These are phyloP conservation scores for Calonectria ilicicola DNA, from an alignment of 2,329 filamentous ascomycete genomes.

Conservation along the genomic window DNA sequence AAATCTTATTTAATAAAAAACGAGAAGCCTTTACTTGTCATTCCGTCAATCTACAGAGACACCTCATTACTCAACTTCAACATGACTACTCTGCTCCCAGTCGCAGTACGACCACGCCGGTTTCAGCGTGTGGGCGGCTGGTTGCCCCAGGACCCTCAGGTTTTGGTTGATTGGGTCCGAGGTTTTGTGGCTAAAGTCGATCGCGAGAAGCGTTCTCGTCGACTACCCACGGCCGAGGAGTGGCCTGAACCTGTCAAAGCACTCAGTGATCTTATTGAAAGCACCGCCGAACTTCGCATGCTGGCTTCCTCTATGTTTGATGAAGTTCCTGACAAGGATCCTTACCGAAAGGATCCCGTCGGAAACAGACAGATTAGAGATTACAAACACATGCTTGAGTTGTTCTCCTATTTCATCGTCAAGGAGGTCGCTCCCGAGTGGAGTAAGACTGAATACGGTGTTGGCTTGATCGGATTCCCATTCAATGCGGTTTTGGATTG, in stretches of 20 bases:
- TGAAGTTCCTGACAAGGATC: slow-evolving; percentile 37
- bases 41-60: not conserved
- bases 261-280: not conserved
- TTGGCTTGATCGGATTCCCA: slow-evolving; percentile 63
- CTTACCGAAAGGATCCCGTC: slow-evolving; percentile 28
- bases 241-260: not conserved
- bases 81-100: not conserved
- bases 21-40: not conserved
- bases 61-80: not conserved
- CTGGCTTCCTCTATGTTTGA: slow-evolving; percentile 28
- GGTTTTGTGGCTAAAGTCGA: not conserved
- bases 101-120: not conserved
- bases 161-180: not conserved
- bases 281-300: slow-evolving; percentile 35
- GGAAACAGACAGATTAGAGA: slow-evolving; percentile 4
- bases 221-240: not conserved
- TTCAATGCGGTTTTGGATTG: slow-evolving; percentile 70
- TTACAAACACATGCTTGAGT: not conserved
- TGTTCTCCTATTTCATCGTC: not conserved
- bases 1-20: no score
- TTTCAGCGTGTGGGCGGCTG: not conserved
- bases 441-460: not conserved
- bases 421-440: not conserved
- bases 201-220: not conserved
- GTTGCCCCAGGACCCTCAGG: not conserved